Percentiles rank a stretch among this genome's conserved stretches.
These are phyloP conservation scores for Aspergillus sp. DNA, from an alignment of 2,329 filamentous ascomycete species.

Conservation along the genomic window DNA sequence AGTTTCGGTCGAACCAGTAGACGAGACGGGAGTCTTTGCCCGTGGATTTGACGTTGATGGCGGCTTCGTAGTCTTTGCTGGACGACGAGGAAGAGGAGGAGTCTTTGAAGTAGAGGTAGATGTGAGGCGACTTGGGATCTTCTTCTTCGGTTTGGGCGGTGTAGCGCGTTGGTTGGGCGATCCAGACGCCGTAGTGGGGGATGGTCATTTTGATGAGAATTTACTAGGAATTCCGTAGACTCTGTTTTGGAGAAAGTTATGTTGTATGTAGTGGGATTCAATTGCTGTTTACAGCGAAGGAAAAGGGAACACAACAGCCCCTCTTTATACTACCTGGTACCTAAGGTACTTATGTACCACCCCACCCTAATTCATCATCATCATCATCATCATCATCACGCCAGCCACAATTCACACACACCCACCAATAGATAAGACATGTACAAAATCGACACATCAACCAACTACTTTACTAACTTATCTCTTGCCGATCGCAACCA, in stretches of 20 bases:
- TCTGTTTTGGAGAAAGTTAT: no score
- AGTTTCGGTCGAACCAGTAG: constrained; percentile 20
- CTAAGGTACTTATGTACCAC: no score
- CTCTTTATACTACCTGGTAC: no score
- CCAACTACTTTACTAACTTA: not conserved
- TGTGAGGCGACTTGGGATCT: constrained; percentile 6
- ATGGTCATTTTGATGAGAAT: constrained; percentile 13
- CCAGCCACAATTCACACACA: no score
- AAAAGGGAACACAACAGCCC: no score
- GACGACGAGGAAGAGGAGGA: constrained; percentile 1
- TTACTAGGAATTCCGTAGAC: no score
- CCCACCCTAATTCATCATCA: no score
- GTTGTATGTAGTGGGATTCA: no score
- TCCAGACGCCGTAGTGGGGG: constrained; percentile 21
- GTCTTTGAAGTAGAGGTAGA: constrained; percentile 10
- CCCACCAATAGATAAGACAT: no score
- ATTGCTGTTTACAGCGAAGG: no score
- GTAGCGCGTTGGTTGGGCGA: constrained; percentile 4
- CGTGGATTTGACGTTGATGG: constrained; percentile 22
- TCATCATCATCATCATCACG: no score
- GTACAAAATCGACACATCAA: not conserved
- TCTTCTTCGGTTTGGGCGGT: constrained; percentile 4
- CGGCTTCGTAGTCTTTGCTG: constrained; percentile 12
- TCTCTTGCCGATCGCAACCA: no score
- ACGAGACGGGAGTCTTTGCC: constrained; percentile 22